Percentiles rank a stretch among this genome's conserved stretches.
phyloP scores from a whole-genome alignment of 2,329 filamentous ascomycete genomes.

The Cercospora brassicicola region DNA sequence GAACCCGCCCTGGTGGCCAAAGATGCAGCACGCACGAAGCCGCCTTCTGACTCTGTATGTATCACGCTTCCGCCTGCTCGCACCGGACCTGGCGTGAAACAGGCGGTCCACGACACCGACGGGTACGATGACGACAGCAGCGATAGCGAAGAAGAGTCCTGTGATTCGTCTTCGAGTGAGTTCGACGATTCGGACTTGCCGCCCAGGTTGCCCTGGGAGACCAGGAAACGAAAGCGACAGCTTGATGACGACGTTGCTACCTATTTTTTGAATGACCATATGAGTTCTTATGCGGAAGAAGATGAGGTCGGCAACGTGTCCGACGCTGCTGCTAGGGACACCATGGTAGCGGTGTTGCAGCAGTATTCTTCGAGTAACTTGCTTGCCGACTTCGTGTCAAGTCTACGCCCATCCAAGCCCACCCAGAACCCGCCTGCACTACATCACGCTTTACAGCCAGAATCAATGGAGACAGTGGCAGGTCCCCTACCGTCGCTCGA shows the following conservation, averaged over 20 bases:
- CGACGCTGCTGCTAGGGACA: neutral
- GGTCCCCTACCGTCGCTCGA: constrained; percentile 15
- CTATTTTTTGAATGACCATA: neutral
- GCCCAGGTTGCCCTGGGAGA: constrained; percentile 31
- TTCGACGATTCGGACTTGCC: constrained; percentile 27
- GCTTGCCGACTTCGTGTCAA: neutral
- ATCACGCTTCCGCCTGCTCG: constrained; percentile 20
- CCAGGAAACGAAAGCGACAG: constrained; percentile 32
- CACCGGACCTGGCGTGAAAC: constrained; percentile 9
- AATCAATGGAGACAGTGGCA: constrained; percentile 14
- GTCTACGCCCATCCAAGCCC: neutral
- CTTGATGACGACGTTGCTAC: constrained; percentile 3
- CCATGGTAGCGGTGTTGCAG: constrained; percentile 1
- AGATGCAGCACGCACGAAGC: neutral
- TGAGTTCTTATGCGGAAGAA: constrained; percentile 3
- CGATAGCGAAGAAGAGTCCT: constrained; percentile 35
- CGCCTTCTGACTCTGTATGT: neutral
- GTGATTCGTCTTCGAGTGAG: constrained; percentile 25
- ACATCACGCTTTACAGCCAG: neutral
- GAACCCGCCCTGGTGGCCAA: neutral
- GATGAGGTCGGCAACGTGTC: neutral
- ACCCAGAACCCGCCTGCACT: neutral
- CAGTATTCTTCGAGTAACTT: neutral
- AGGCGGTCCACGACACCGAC: constrained; percentile 16
- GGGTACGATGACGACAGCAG: constrained; percentile 19